Base-by-base conservation (phyloP, 2,329 filamentous ascomycete genomes). In the Botrytis aclada region DNA sequence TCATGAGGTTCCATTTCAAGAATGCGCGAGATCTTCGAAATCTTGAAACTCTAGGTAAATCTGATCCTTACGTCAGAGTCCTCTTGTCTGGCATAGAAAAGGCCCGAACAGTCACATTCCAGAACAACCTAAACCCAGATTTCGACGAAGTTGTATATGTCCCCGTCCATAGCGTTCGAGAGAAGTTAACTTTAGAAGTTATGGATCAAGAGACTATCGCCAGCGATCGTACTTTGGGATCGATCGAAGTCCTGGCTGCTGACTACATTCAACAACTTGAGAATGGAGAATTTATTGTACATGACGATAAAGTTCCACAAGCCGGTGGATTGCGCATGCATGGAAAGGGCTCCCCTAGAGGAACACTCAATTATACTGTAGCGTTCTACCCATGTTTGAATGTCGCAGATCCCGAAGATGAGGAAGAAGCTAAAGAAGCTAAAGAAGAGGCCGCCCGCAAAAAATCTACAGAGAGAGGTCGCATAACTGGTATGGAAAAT, bases 71-170 rank as follows among this genome's bases (percentile, higher is more conserved):
- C 79, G 93, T 91, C 34, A 91, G 95, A 60, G 92, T 98, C 1
- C 83, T 98, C 70, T 87, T 98, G 12, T 97, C 95, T 65, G 95
- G 96, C 63, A 90, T 98, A 72, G 92, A 96, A 80, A 97, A 95
- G 82, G 94, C 89, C 16, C 90, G 95, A 73, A 98, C 96, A 3
- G 96, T 99, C 69, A 98, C 95, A 0, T 97, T 96, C 85, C 91
- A 94, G 81, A 99, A 97, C 83, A 97, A 98, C 75, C 89, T 99
- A 73, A 94, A 97, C 81, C 96, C 96, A 2, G 92, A 96, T 70
- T 99, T 93, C 91, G 94, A 99, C 79, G 96, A 99, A 83, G 90
- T 99, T 37, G 88, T 98, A 34, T 99, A 99, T 80, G 88, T 99
- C 0, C 95, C 97, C 1, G 88, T 99, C 73, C 95, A 98, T 81